Evolutionary conservation across 108 stramenopile genomes (phyloP).

Genomic region (Skeletonema grethae): DNA sequence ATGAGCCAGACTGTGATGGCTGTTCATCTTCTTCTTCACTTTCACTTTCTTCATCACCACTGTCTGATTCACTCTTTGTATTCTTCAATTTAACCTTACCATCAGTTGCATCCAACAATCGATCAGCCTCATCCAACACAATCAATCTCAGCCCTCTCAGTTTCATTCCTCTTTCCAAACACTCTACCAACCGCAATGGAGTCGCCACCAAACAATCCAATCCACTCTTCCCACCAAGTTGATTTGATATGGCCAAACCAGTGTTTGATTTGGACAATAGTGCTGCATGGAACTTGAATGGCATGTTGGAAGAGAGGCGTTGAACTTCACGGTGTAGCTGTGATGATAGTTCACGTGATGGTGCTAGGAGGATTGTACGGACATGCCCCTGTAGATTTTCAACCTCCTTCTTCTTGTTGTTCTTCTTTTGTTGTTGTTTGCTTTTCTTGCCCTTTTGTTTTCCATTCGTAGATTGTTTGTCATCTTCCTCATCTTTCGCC

Average conservation of each 20-base stretch:
- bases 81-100: constrained; percentile 27
- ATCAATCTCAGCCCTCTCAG: constrained; percentile 78
- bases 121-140: constrained; percentile 97
- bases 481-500: constrained; percentile 23
- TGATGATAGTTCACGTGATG: constrained; percentile 92
- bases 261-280: constrained; percentile 86
- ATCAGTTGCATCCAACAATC: constrained; percentile 86
- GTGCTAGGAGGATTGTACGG: constrained; percentile 87
- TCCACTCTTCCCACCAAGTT: constrained; percentile 71
- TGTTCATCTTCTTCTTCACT: constrained; percentile 19
- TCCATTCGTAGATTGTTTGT: constrained; percentile 10
- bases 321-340: constrained; percentile 95
- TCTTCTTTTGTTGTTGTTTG: constrained; percentile 36
- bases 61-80: not conserved
- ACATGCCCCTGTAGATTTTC: constrained; percentile 57
- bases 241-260: constrained; percentile 61
- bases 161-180: constrained; percentile 69
- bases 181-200: constrained; percentile 77
- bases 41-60: constrained; percentile 10
- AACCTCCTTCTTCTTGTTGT: constrained; percentile 25
- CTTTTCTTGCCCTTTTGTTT: constrained; percentile 25
- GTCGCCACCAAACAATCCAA: constrained; percentile 82
- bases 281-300: constrained; percentile 73
- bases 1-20: constrained; percentile 60
- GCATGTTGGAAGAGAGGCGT: constrained; percentile 81